These are phyloP conservation scores for Solanum piurae DNA, from an alignment of 257 asterid species.

Conservation along the genomic window DNA sequence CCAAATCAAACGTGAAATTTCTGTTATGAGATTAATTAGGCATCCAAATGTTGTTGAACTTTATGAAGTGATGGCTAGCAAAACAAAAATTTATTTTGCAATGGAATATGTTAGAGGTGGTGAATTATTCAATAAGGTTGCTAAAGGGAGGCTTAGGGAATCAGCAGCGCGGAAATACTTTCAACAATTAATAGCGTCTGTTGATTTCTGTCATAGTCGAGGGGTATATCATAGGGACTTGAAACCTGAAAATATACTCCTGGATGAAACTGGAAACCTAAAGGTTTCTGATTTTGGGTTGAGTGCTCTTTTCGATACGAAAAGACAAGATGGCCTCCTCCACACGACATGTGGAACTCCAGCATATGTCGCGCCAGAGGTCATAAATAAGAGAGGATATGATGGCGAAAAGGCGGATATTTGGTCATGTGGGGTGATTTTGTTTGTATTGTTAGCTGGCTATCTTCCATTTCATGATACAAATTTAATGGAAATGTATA, in stretches of 20 bases:
- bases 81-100: too few species aligned
- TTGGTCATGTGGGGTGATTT: background rate
- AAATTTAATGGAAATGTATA: background rate
- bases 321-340: background rate
- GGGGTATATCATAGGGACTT: background rate
- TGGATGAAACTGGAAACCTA: too few species aligned
- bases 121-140: too few species aligned
- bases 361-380: background rate
- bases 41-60: too few species aligned
- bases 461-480: background rate
- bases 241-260: background rate
- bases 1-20: conserved; percentile 1
- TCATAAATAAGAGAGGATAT: background rate
- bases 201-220: background rate
- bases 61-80: too few species aligned
- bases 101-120: too few species aligned
- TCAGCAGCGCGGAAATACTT: background rate
- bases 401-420: background rate
- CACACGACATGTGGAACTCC: conserved; percentile 2
- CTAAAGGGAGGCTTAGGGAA: background rate
- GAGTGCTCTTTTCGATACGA: background rate
- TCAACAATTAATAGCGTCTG: background rate
- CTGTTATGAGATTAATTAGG: too few species aligned
- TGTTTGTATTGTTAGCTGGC: background rate
- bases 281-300: background rate